These are phyloP conservation scores for Chaetomiaceae sp. DNA, from an alignment of 2,329 filamentous ascomycete species.

Conservation along the genomic window DNA sequence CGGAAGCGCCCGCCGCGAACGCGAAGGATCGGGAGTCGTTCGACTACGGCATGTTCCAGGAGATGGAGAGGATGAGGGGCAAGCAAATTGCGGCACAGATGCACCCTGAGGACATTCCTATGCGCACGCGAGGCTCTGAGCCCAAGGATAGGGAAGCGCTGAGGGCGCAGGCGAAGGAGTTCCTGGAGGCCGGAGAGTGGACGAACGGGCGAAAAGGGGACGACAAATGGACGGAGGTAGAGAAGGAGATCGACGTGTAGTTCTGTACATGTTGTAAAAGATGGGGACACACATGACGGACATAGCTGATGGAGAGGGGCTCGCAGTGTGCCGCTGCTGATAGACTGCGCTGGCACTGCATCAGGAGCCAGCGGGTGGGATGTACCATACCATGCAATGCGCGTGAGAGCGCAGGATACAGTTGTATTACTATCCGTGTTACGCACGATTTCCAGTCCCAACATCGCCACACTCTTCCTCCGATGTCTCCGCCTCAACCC, in stretches of 20 bases:
- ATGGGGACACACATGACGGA: neutral
- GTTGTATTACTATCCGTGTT: slow-evolving; percentile 17
- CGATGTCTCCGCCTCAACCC: slow-evolving; percentile 30
- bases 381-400: slow-evolving; percentile 17
- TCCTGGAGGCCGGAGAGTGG: slow-evolving; percentile 18
- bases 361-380: neutral
- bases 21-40: slow-evolving; percentile 57
- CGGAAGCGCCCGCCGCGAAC: slow-evolving; percentile 57
- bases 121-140: slow-evolving; percentile 7
- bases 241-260: slow-evolving; percentile 17
- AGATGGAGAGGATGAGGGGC: slow-evolving; percentile 42
- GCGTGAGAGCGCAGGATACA: neutral
- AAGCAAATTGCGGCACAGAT: slow-evolving; percentile 34
- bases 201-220: slow-evolving; percentile 7
- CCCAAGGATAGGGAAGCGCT: slow-evolving; percentile 38
- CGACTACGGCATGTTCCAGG: slow-evolving; percentile 55
- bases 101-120: slow-evolving; percentile 30
- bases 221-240: slow-evolving; percentile 22
- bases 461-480: slow-evolving; percentile 4
- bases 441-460: neutral
- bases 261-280: slow-evolving; percentile 7
- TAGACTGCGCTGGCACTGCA: neutral
- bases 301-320: neutral
- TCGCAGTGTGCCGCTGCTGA: neutral
- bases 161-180: slow-evolving; percentile 54